These are phyloP conservation scores for Stylosanthes scabra DNA, from an alignment of 331 rosid genomes.

Conservation along the genomic window DNA sequence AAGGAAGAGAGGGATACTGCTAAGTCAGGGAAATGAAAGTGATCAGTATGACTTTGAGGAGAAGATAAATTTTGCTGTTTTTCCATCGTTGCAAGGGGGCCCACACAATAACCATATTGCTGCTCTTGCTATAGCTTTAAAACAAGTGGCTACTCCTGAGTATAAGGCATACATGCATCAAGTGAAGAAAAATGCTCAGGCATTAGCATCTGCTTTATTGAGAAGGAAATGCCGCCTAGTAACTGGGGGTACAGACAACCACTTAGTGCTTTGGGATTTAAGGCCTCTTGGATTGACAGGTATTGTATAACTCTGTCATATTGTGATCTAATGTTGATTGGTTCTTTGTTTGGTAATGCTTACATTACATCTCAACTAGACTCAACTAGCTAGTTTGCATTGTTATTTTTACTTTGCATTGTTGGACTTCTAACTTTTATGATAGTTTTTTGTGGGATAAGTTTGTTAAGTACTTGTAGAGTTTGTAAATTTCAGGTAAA, in stretches of 20 bases:
- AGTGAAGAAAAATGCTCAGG: slow-evolving; percentile 87
- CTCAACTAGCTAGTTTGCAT: background rate
- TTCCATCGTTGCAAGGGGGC: slow-evolving; percentile 91
- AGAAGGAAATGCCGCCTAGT: slow-evolving; percentile 75
- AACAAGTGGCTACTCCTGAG: slow-evolving; percentile 76
- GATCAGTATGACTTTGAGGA: slow-evolving; percentile 86
- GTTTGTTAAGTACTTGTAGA: slow-evolving; percentile 5
- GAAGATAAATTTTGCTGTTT: slow-evolving; percentile 82
- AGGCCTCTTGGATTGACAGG: slow-evolving; percentile 87
- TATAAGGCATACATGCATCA: slow-evolving; percentile 85
- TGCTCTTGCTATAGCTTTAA: slow-evolving; percentile 87
- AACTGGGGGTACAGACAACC: slow-evolving; percentile 91
- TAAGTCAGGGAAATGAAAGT: slow-evolving; percentile 71
- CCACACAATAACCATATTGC: slow-evolving; percentile 93
- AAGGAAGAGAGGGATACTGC: slow-evolving; percentile 71
- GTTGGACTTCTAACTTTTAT: background rate
- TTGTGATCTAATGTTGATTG: slow-evolving; percentile 12
- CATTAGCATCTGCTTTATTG: slow-evolving; percentile 68
- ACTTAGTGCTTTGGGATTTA: slow-evolving; percentile 84
- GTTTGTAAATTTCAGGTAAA: background rate
- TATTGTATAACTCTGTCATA: slow-evolving; percentile 24
- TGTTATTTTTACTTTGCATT: slow-evolving; percentile 12
- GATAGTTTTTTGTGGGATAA: background rate
- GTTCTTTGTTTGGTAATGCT: slow-evolving; percentile 16
- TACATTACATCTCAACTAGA: background rate